Conservation (phyloP, 495 filamentous ascomycete genomes). For the Clavariopsis aquatica region DNA sequence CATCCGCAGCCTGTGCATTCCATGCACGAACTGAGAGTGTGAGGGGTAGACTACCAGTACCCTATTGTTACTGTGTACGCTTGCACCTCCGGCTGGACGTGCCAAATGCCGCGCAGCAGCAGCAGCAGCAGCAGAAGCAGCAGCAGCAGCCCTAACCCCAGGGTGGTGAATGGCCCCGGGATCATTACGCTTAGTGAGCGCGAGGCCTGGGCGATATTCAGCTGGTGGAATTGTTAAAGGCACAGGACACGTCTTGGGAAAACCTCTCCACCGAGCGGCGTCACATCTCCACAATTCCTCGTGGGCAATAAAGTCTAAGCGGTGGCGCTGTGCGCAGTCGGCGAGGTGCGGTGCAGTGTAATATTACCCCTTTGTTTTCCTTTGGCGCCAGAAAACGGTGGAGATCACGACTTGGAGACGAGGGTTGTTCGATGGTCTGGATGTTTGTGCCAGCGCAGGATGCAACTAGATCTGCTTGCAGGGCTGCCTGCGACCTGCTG, state of each 20-base stretch:
- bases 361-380: conserved; percentile 21
- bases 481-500: too few relatives aligned
- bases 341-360: conserved; percentile 9
- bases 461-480: too few relatives aligned
- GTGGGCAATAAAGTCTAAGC: not conserved
- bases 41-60: conserved; percentile 4
- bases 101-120: too few relatives aligned
- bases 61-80: too few relatives aligned
- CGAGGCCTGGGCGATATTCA: too few relatives aligned
- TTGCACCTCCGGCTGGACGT: too few relatives aligned
- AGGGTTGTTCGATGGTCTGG: too few relatives aligned
- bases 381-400: conserved; percentile 11
- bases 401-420: too few relatives aligned
- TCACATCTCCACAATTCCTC: conserved; percentile 20
- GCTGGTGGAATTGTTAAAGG: not conserved
- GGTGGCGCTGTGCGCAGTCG: not conserved
- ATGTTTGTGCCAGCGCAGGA: too few relatives aligned
- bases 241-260: not conserved
- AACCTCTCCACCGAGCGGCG: not conserved
- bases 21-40: not conserved
- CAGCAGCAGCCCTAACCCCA: not conserved
- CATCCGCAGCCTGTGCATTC: not conserved
- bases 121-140: too few relatives aligned
- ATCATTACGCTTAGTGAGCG: too few relatives aligned
- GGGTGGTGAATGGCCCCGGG: too few relatives aligned